phyloP scores from a whole-genome alignment of 768 basidiomycete species.

The Tulasnella calospora region DNA sequence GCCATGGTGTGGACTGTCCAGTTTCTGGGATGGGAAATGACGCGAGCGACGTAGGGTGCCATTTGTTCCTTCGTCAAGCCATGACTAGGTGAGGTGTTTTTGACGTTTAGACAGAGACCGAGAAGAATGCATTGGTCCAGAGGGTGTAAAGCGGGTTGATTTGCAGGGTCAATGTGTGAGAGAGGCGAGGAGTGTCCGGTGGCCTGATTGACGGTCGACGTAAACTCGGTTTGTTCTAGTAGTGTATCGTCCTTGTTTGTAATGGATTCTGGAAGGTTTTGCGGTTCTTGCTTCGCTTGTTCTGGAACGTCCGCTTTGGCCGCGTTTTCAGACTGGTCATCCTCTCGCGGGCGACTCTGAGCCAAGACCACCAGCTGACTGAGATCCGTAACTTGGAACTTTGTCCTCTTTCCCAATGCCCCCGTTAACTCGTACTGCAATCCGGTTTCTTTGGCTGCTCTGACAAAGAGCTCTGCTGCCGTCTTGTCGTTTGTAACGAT shows the following conservation, averaged over 20 bases:
- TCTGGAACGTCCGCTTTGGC: constrained; percentile 15
- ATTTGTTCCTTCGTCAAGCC: constrained; percentile 91
- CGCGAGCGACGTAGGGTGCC: constrained; percentile 83
- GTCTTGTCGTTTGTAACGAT: constrained; percentile 65
- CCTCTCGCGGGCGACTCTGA: constrained; percentile 58
- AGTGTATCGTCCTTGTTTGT: constrained; percentile 92
- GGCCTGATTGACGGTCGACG: constrained; percentile 48
- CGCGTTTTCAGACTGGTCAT: not conserved
- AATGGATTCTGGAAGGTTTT: constrained; percentile 66
- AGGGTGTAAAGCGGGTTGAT: constrained; percentile 83
- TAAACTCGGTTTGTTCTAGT: constrained; percentile 89
- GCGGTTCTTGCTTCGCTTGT: constrained; percentile 5
- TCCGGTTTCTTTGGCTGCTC: constrained; percentile 69
- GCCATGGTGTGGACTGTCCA: constrained; percentile 98
- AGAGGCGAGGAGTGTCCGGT: constrained; percentile 45
- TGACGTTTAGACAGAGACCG: constrained; percentile 82
- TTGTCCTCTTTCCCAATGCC: constrained; percentile 87
- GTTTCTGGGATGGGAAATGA: constrained; percentile 82
- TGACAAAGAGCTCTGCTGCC: constrained; percentile 72
- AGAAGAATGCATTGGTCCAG: constrained; percentile 92
- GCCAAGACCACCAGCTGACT: constrained; percentile 92
- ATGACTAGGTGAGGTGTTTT: constrained; percentile 82
- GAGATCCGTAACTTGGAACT: constrained; percentile 79
- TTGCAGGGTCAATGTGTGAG: constrained; percentile 69
- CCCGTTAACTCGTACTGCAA: constrained; percentile 89